These are phyloP conservation scores for Arthrobotrys iridis DNA, from an alignment of 2,329 filamentous ascomycete genomes.

Conservation along the genomic window DNA sequence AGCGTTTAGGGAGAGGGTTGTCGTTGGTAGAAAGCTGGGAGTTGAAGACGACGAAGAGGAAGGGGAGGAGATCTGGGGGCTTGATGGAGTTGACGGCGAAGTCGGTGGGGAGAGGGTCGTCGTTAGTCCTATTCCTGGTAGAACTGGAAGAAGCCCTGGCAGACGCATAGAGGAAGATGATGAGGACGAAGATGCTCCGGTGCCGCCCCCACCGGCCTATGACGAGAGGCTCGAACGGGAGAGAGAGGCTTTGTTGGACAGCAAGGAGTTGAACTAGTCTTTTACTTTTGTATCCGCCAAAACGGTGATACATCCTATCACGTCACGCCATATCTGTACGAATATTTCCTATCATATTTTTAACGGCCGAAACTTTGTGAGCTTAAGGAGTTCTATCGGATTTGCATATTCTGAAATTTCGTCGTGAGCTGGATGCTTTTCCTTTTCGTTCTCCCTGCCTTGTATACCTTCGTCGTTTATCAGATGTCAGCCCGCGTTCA, in stretches of 20 bases:
- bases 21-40: conserved; percentile 32
- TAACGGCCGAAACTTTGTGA: not conserved
- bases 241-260: conserved; percentile 27
- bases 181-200: conserved; percentile 3
- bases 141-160: not conserved
- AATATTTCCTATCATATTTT: not conserved
- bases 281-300: not conserved
- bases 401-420: not conserved
- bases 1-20: conserved; percentile 39
- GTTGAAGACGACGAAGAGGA: conserved; percentile 40
- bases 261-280: conserved; percentile 42
- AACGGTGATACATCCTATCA: not conserved
- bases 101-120: conserved; percentile 49
- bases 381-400: not conserved
- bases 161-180: conserved; percentile 14
- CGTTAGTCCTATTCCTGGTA: conserved; percentile 5
- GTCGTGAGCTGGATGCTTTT: conserved; percentile 8
- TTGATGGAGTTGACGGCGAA: conserved; percentile 41
- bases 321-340: not conserved
- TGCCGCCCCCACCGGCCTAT: conserved; percentile 44
- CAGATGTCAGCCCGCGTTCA: not conserved
- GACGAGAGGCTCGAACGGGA: conserved; percentile 19
- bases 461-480: not conserved
- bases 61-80: conserved; percentile 46
- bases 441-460: not conserved